These are phyloP conservation scores for Citrus sinensis DNA, from an alignment of 345 rosid species.

Conservation along the genomic window DVS_A1.0 CM039163.1:47887001-47887500, in stretches of 20 bases:
- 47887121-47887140: constrained; percentile 37
- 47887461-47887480: no score
- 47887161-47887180: not conserved
- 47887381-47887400: not conserved
- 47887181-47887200: not conserved
- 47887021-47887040: constrained; percentile 24
- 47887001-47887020: not conserved
- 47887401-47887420: not conserved
- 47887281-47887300: not conserved
- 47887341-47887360: no score
- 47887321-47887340: not conserved
- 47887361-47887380: not conserved
- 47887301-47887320: constrained; percentile 14
- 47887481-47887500: constrained; percentile 1
- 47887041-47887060: constrained; percentile 56
- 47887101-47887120: constrained; percentile 45
- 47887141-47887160: constrained; percentile 6
- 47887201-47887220: constrained; percentile 15
- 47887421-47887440: not conserved
- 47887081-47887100: constrained; percentile 60
- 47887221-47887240: constrained; percentile 15
- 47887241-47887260: constrained; percentile 27
- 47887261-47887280: constrained; percentile 15
- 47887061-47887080: constrained; percentile 49
- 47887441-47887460: not conserved